Base-by-base conservation (phyloP, 441 rosid genomes). In the Croton laevigatus region DNA sequence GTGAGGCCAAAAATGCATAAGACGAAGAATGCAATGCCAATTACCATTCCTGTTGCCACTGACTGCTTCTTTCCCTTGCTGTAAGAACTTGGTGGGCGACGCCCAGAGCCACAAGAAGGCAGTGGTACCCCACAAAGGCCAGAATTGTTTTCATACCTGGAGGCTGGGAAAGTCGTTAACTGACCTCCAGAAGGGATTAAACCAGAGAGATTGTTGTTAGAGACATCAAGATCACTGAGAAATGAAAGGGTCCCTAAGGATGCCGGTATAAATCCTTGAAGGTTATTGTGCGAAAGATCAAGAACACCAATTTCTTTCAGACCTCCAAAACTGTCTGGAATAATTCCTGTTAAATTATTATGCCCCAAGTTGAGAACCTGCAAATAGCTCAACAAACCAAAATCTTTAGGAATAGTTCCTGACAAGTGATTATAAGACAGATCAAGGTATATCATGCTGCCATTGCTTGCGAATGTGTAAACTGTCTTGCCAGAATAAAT, bases 61-160 rank as follows among this genome's bases (percentile, higher is more conserved):
- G 85, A 68, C 77, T 77, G 88, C 69, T 79, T 89, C 66, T 74
- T 87, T 60, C 55, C 76, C 59, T 55, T 77, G 22, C 51, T 14
- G 32, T 48, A 68, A 34, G 77, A 59, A 58, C 73, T 27, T 3
- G 75, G 45, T 1, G 82, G 44, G 38, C 40, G 85, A 42, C 66
- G 62, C 51, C 87, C 74, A 46, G 89, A 81, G 77, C 84, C 79
- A 72, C 98, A 94, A 23, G 85, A 84, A 17, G 77, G 72, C 77
- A 94, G 80, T 53, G 98, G 98, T 57, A 94, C 82, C 46, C 98
- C 98, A 4, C 98, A 94, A 54, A 94, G 97, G 38, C 90, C 98
- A 19, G 98, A 86, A 82, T 94, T 94, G 79, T 94, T 91, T 58
- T 84, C 93, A 16, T 88, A 94, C 83, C 87, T 85, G 59, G 96